These are phyloP conservation scores for Melanogaster broomeanus DNA, from an alignment of 768 basidiomycete genomes.

Conservation along the genomic window DNA sequence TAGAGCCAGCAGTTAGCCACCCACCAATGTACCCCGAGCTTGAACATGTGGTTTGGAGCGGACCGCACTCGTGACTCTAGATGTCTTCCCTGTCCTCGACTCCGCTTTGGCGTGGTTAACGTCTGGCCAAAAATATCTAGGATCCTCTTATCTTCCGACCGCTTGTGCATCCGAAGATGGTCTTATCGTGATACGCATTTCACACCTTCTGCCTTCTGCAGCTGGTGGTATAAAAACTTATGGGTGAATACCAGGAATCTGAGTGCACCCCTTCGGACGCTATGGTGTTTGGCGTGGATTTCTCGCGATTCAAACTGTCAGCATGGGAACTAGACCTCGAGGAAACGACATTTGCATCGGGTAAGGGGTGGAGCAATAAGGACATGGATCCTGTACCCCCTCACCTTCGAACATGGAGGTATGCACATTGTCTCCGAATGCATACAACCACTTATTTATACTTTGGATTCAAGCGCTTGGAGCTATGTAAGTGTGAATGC, in stretches of 20 bases:
- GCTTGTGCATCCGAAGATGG: not conserved
- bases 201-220: not conserved
- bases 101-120: not conserved
- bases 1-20: no score
- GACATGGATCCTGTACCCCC: constrained; percentile 79
- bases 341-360: constrained; percentile 55
- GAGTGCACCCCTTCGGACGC: not conserved
- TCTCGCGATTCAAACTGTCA: not conserved
- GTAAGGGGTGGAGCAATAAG: constrained; percentile 64
- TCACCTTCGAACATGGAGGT: constrained; percentile 60
- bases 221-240: not conserved
- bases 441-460: not conserved
- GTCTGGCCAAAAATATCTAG: not conserved
- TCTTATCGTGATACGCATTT: not conserved
- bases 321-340: constrained; percentile 21
- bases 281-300: not conserved
- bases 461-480: constrained; percentile 38
- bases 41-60: not conserved
- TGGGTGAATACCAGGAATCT: not conserved
- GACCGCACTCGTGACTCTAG: not conserved
- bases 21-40: no score
- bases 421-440: constrained; percentile 1
- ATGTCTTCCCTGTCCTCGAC: not conserved
- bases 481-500: constrained; percentile 66
- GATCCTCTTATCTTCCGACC: not conserved